Conservation (phyloP, 768 basidiomycete genomes). For the Tricholoma sp. region DNA sequence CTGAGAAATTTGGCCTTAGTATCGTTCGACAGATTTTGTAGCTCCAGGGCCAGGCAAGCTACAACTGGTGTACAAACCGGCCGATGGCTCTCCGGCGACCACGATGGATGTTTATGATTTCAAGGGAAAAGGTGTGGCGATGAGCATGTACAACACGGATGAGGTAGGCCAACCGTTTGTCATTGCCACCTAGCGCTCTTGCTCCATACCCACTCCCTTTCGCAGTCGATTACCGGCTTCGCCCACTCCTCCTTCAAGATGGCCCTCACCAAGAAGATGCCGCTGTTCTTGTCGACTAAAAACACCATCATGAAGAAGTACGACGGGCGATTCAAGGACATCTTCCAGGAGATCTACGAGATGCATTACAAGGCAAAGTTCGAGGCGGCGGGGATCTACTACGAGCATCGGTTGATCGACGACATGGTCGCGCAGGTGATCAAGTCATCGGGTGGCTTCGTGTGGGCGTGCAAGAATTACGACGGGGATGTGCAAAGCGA, state of each 20-base stretch:
- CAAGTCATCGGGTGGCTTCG: conserved; percentile 93
- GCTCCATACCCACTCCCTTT: background rate
- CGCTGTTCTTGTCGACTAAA: conserved; percentile 94
- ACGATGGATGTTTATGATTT: conserved; percentile 89
- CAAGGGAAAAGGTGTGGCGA: conserved; percentile 85
- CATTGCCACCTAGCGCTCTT: background rate
- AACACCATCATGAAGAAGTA: conserved; percentile 98
- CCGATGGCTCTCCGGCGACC: conserved; percentile 62
- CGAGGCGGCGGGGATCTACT: conserved; percentile 70
- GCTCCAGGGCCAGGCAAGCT: conserved; percentile 91
- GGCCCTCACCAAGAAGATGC: conserved; percentile 76
- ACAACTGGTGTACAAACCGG: conserved; percentile 85
- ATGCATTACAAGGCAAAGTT: conserved; percentile 65
- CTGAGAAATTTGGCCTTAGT: conserved; percentile 40
- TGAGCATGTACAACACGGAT: conserved; percentile 99
- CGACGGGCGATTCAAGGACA: conserved; percentile 98
- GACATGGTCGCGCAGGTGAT: conserved; percentile 98
- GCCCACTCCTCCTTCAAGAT: conserved; percentile 99
- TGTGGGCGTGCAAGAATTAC: conserved; percentile 72
- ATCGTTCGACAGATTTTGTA: conserved; percentile 90
- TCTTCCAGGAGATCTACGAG: conserved; percentile 96
- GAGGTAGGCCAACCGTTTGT: conserved; percentile 45
- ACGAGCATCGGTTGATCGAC: conserved; percentile 95
- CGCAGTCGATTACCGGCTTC: conserved; percentile 86
- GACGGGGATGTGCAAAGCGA: conserved; percentile 89